Base-by-base conservation (phyloP, 2,329 filamentous ascomycete species). In the Chaetomium olivaceum region DNA sequence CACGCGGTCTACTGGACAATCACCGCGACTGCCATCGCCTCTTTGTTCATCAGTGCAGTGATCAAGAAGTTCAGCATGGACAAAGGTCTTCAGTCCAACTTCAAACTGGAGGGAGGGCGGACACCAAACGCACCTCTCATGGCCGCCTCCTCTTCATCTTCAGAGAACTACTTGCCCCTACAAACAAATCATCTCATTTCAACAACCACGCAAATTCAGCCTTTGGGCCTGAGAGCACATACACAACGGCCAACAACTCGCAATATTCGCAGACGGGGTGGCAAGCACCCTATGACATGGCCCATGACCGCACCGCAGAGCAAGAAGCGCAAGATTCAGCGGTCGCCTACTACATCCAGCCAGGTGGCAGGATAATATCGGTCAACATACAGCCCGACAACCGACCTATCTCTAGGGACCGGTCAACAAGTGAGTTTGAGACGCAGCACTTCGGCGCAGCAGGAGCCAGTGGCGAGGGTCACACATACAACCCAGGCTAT, bases 1-100 rank as follows among this genome's bases (percentile, higher is more conserved):
- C 72, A 70, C 48, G 71, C 67, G 19, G 73, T 74, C 16, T 74
- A 68, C 65, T 73, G 71, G 71, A 66, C 67, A 19, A 70, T 74
- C n/a, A 70, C 71, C 1, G 71, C 54, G 23, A 64, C 63, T 1
- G 66, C 71, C 5, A 51, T 67, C 25, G 65, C 65, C 3, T 66
- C 67, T 7, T 68, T 73, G 9, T 16, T 71, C 12, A 62, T 69
- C 55, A 69, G 70, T 43, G 55, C 73, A 1, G n/a, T 67, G 25
- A 70, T 74, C 56, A 62, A 66, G 36, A 64, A 58, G 1, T 69
- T 73, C 62, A 72, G 64, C 69, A 73, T 74, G 71, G 69, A 74
- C 61, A 71, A 72, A 64, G 39, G 64, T n/a, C 67, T 74, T 36
- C 68, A 64, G 21, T 67, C 72, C 52, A 64, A 68, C 23, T 73